Evolutionary conservation across 345 rosid genomes (phyloP).

Genomic region (Syzygium grande): DNA sequence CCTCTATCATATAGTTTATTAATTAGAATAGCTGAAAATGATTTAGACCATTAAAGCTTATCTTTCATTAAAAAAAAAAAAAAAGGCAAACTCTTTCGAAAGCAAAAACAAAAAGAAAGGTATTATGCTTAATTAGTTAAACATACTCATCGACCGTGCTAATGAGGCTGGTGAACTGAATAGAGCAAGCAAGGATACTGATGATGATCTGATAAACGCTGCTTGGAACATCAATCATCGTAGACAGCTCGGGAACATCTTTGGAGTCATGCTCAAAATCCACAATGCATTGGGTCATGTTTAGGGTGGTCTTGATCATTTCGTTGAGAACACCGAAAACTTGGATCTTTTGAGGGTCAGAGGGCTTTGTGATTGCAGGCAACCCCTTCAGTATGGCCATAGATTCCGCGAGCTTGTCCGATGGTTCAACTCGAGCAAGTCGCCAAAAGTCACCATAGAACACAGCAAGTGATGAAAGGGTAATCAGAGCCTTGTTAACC

Average conservation of each 20-base stretch:
- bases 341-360: neutral
- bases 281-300: conserved; percentile 6
- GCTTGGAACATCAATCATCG: neutral
- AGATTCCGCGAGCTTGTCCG: neutral
- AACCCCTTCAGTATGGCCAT: conserved; percentile 7
- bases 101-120: neutral
- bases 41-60: neutral
- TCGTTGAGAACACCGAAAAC: neutral
- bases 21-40: neutral
- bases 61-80: neutral
- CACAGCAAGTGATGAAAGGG: conserved; percentile 7
- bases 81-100: neutral
- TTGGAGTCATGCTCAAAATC: conserved; percentile 1
- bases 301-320: conserved; percentile 3
- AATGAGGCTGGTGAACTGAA: conserved; percentile 3
- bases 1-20: neutral
- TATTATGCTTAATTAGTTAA: neutral
- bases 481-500: conserved; percentile 3
- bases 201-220: conserved; percentile 3
- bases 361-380: neutral
- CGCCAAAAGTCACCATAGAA: conserved; percentile 9
- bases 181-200: neutral
- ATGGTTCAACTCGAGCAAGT: conserved; percentile 8
- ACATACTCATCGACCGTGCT: conserved; percentile 3
- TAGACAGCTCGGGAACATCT: conserved; percentile 4